Evolutionary conservation across 2,329 filamentous ascomycete species (phyloP), one percentile per base, ranked within the genome.

Genomic region (Sporothrix schenckii): DNA sequence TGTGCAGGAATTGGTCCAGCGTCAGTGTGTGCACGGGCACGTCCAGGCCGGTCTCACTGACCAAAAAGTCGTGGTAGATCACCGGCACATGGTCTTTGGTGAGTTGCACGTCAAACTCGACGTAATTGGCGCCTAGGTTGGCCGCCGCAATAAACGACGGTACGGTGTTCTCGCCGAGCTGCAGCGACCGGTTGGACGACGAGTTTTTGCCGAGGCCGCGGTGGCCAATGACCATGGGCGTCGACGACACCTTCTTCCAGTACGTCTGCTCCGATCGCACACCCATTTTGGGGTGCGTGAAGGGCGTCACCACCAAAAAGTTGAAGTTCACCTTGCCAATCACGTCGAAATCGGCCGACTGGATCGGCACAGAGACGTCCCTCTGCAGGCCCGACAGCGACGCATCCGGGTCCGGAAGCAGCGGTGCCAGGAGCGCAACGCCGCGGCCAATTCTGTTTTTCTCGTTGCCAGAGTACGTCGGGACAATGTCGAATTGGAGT

Each of bases 1-100:
- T 90, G 78, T 97, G 93, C 24, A 98, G 85, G 77, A 98, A 98
- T 84, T 97, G 95, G 77, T 99, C 94, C 4, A 98, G 82, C 0
- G 95, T 99, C 73, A 99, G 83, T 0, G 93, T 97, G 78, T 99
- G 95, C 1, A 99, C 94, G 0, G 95, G 95, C 0, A 95, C 95
- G 77, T 99, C 95, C 69, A 97, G 95, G 11, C 96, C 95, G 0
- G 95, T 98, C 81, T 99, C 95, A 77, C 93, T 97, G 78, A 99
- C 95, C 16, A 98, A 85, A 77, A 99, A 99, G 79, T 99, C 95
- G 78, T 99, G 95, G 78, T 99, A 99, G 76, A 99, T 97, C 74
- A 99, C 94, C 0, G 95, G 95, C 1, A 99, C 93, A 76, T 96
- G 93, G 78, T 99, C 95, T 77, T 99, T 99, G n/a, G 95, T 99